Evolutionary conservation across 768 basidiomycete species (phyloP).

Genomic region (Panus rudis): DNA sequence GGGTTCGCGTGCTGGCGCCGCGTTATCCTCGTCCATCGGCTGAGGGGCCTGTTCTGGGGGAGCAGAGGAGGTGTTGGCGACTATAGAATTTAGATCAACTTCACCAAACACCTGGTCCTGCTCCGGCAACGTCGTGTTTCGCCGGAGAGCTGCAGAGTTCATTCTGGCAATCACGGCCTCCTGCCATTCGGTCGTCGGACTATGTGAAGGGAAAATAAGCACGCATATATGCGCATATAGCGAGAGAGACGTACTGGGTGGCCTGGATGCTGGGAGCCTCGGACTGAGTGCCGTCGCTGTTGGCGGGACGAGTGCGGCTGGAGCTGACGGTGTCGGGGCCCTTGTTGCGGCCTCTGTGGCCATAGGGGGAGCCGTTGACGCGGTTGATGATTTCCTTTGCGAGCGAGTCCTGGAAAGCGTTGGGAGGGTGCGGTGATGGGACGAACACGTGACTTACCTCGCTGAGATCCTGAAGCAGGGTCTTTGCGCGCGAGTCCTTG

Average conservation of each 20-base stretch:
- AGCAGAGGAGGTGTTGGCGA: too few relatives aligned
- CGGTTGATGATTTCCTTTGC: constrained; percentile 76
- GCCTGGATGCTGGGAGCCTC: constrained; percentile 28
- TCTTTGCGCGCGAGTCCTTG: constrained; percentile 27
- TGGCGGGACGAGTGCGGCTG: constrained; percentile 18
- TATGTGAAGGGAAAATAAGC: constrained; percentile 22
- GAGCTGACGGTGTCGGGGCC: constrained; percentile 24
- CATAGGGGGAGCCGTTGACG: constrained; percentile 78
- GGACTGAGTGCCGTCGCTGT: constrained; percentile 13
- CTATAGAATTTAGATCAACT: too few relatives aligned
- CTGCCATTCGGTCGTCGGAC: constrained; percentile 83
- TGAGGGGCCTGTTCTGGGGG: too few relatives aligned
- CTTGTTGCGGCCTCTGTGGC: constrained; percentile 59
- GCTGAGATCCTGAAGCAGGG: constrained; percentile 32
- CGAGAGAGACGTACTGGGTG: constrained; percentile 46
- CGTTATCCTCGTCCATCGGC: too few relatives aligned
- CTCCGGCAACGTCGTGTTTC: constrained; percentile 18
- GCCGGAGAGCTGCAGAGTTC: constrained; percentile 19
- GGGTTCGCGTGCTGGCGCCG: too few relatives aligned
- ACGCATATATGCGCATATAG: constrained; percentile 1
- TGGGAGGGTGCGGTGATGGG: constrained; percentile 1
- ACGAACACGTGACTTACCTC: constrained; percentile 19
- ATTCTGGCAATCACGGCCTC: constrained; percentile 44
- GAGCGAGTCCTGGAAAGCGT: constrained; percentile 51
- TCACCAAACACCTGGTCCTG: too few relatives aligned